These are phyloP conservation scores for Mariannaea sp. DNA, from an alignment of 2,329 filamentous ascomycete genomes.

Conservation along the genomic window DNA sequence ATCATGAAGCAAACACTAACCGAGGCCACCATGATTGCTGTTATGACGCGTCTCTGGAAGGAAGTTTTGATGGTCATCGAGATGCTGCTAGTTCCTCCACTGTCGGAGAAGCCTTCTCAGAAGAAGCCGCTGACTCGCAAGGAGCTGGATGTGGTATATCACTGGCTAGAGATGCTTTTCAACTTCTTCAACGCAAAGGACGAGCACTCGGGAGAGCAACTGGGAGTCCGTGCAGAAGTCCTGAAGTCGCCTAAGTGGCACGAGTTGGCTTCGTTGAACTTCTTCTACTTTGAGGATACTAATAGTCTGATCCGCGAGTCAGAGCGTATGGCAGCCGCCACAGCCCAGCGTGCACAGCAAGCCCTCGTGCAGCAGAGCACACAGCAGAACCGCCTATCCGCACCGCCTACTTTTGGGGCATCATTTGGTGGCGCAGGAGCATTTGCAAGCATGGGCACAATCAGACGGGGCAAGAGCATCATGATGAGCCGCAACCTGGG, in stretches of 20 bases:
- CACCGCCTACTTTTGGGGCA: conserved; percentile 57
- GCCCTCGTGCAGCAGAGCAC: conserved; percentile 58
- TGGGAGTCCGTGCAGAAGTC: conserved; percentile 88
- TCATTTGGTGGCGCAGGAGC: conserved; percentile 42
- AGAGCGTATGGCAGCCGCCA: conserved; percentile 91
- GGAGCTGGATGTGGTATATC: conserved; percentile 93
- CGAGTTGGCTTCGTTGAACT: conserved; percentile 93
- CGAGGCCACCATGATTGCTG: conserved; percentile 93
- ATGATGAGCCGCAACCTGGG: conserved; percentile 94
- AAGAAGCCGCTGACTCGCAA: conserved; percentile 83
- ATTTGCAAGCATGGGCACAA: conserved; percentile 71
- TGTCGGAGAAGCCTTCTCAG: conserved; percentile 90
- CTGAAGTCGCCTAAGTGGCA: conserved; percentile 98
- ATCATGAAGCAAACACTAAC: conserved; percentile 98
- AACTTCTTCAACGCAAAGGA: conserved; percentile 95
- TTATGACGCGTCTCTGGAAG: conserved; percentile 98
- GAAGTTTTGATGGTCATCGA: conserved; percentile 94
- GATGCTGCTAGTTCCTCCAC: conserved; percentile 83
- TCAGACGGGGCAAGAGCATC: conserved; percentile 74
- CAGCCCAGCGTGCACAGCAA: conserved; percentile 73
- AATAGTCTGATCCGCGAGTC: conserved; percentile 93
- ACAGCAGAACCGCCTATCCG: conserved; percentile 69
- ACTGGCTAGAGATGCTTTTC: conserved; percentile 89
- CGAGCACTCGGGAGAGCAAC: conserved; percentile 76
- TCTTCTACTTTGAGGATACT: conserved; percentile 96